phyloP scores from a whole-genome alignment of 352 stramenopile species.

The Phytophthora cryptogea region DNA sequence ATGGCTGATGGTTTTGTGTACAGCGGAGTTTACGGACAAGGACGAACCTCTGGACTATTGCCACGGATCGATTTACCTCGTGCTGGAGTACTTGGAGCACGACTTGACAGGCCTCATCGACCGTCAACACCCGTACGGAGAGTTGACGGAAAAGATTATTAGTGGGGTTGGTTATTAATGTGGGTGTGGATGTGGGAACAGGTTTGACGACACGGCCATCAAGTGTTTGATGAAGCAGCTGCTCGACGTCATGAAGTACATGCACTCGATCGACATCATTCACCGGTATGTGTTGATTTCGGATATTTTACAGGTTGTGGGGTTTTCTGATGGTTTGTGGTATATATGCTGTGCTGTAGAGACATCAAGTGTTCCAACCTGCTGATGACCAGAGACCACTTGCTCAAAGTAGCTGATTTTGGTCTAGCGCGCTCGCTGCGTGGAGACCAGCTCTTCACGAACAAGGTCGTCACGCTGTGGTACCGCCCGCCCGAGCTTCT shows the following conservation, averaged over 20 bases:
- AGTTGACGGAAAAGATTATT: not conserved
- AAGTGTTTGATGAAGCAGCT: slow-evolving; percentile 90
- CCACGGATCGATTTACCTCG: slow-evolving; percentile 87
- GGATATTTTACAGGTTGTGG: not conserved
- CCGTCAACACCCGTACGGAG: slow-evolving; percentile 77
- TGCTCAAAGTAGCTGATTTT: slow-evolving; percentile 89
- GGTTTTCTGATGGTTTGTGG: not conserved
- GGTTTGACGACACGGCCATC: slow-evolving; percentile 85
- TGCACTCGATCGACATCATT: slow-evolving; percentile 89
- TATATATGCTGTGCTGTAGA: slow-evolving; percentile 18
- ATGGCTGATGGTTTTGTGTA: not conserved
- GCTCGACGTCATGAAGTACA: slow-evolving; percentile 86
- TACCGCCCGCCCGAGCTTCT: slow-evolving; percentile 95
- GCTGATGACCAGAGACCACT: slow-evolving; percentile 73
- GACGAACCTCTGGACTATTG: slow-evolving; percentile 86
- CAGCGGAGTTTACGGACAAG: slow-evolving; percentile 83
- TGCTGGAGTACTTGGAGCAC: slow-evolving; percentile 90
- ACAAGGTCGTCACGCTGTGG: slow-evolving; percentile 97
- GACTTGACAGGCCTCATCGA: slow-evolving; percentile 89
- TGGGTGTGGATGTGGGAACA: slow-evolving; percentile 21
- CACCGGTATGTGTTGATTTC: slow-evolving; percentile 52
- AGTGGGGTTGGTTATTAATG: not conserved
- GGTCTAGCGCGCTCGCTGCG: slow-evolving; percentile 84
- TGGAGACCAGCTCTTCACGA: slow-evolving; percentile 90
- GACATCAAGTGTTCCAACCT: slow-evolving; percentile 95